A percentile compares a stretch with the other conserved stretches of the same genome.
Evolutionary conservation across 441 rosid genomes (phyloP).

Genomic region (Pelargonium myrrhifolium): DNA sequence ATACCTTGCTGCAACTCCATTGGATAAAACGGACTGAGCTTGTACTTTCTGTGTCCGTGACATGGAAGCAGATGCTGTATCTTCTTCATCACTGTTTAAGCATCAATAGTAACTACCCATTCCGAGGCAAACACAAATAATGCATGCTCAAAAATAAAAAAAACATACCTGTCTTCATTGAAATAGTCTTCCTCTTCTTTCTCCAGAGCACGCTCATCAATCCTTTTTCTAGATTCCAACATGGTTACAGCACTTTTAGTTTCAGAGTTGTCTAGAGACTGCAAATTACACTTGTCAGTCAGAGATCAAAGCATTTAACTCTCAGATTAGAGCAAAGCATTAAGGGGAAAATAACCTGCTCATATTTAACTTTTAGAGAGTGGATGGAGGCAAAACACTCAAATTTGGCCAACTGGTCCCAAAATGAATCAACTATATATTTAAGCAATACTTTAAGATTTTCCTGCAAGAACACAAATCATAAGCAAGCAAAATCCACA

Average conservation of each 20-base stretch:
- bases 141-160: conserved; percentile 13
- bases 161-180: conserved; percentile 72
- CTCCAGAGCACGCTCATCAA: conserved; percentile 84
- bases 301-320: conserved; percentile 7
- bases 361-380: conserved; percentile 76
- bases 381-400: conserved; percentile 67
- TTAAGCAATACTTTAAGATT: conserved; percentile 67
- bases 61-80: conserved; percentile 62
- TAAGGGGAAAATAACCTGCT: conserved; percentile 57
- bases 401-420: conserved; percentile 74
- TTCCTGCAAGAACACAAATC: conserved; percentile 46
- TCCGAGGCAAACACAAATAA: conserved; percentile 7
- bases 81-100: conserved; percentile 80
- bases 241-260: conserved; percentile 44
- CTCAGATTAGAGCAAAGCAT: conserved; percentile 4
- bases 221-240: conserved; percentile 55
- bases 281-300: conserved; percentile 28
- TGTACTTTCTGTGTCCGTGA: conserved; percentile 44
- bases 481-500: conserved; percentile 16
- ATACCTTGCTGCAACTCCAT: conserved; percentile 80
- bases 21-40: conserved; percentile 49
- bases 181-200: conserved; percentile 99
- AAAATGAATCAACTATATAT: conserved; percentile 76
- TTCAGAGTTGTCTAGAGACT: conserved; percentile 75
- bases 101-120: conserved; percentile 18